Evolutionary conservation across 1,284 basidiomycete species (phyloP), one percentile per base, ranked within the genome.

Genomic region (Chalciporus sp.): DNA sequence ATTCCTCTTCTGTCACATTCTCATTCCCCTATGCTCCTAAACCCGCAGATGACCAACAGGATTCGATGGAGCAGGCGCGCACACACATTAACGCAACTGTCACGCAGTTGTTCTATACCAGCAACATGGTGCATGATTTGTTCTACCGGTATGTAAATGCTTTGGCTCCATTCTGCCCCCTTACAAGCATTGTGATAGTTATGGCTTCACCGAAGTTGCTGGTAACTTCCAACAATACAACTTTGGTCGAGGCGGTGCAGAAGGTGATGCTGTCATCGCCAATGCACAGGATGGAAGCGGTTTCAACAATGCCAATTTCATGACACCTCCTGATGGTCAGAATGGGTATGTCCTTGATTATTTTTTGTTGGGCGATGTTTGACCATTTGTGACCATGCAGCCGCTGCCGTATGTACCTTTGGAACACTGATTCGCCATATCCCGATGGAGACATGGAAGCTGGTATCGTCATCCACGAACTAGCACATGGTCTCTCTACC

Each of bases 211-310:
- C 67, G 95, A 98, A 72, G 80, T 83, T 8, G 79, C 93, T 3
- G 94, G 95, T 37, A 98, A 98, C 82, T 98, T 98, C 88, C 95
- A 98, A 74, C 92, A 95, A 69, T 81, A 93, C 81, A 98, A 98
- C 84, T 95, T 94, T 67, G 93, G 86, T 1, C 85, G 87, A 48
- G 95, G 95, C 31, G 95, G 95, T 40, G 75, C 76, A 54, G 94
- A 92, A 65, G 83, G 84, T 58, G 95, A 98, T 63, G 94, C 86
- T 42, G 92, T 98, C 59, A 94, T 97, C 60, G 87, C 93, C 51
- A 96, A 96, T 65, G 95, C 95, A 1, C 94, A 97, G 74, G 95
- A 97, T 65, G 94, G 94, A 42, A 90, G 86, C 20, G 95, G 95
- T 4, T 95, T 84, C 75, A 94, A 95, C 80, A 93, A 93, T 60